Conservation (phyloP, 2,329 filamentous ascomycete species). For the Malbranchea zuffiana region DNA sequence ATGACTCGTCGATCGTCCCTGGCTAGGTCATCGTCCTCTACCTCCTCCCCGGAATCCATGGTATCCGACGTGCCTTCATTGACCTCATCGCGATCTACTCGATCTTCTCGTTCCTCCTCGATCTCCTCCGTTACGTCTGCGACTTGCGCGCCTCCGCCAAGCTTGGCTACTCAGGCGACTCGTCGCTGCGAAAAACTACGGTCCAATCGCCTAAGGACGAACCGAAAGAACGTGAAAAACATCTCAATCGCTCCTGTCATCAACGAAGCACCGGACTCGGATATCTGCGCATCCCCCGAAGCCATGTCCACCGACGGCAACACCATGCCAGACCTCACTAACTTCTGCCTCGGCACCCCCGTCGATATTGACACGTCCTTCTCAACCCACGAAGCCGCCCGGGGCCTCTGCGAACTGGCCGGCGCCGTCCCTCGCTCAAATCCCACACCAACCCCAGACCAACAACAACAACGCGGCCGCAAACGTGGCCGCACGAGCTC, state of each 20-base stretch:
- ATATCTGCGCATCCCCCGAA: constrained; percentile 29
- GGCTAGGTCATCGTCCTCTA: constrained; percentile 42
- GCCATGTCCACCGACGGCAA: constrained; percentile 19
- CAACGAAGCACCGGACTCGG: constrained; percentile 26
- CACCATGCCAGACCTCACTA: constrained; percentile 26
- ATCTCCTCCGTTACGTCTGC: constrained; percentile 35
- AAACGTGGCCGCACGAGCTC: constrained; percentile 34
- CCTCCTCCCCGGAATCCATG: constrained; percentile 52
- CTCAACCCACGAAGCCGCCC: constrained; percentile 29
- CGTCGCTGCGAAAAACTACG: constrained; percentile 27
- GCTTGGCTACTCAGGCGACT: constrained; percentile 32
- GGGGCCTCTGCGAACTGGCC: constrained; percentile 33
- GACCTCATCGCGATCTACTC: constrained; percentile 39
- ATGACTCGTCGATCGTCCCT: constrained; percentile 39
- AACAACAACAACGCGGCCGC: constrained; percentile 14
- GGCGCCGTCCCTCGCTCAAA: constrained; percentile 21
- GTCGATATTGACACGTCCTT: constrained; percentile 18
- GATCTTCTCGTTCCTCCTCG: constrained; percentile 43
- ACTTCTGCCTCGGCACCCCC: constrained; percentile 26
- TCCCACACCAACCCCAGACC: constrained; percentile 2
- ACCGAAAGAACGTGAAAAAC: constrained; percentile 22
- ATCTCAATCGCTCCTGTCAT: constrained; percentile 30
- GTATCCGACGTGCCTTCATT: constrained; percentile 48
- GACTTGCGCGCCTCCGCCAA: constrained; percentile 21
- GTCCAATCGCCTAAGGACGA: constrained; percentile 27